Base-by-base conservation (phyloP, 306 rosid genomes). In the Prunus fruticosa region DNA sequence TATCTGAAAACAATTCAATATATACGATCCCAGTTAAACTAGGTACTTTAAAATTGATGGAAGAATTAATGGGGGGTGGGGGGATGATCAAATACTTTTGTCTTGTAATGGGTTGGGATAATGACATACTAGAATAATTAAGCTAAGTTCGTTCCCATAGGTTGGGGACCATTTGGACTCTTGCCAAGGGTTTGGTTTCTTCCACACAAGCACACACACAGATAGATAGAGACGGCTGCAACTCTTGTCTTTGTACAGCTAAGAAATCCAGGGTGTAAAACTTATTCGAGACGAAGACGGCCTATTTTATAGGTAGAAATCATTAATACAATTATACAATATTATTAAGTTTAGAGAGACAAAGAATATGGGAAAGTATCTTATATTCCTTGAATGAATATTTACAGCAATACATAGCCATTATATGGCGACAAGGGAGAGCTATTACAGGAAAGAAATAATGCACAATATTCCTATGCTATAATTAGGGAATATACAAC, bases 201-300 rank as follows among this genome's bases (percentile, higher is more conserved):
- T 72, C 78, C 82, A 70, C 62, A 60, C 38, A 38, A 38, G 43
- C 43, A 38, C 43, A 38, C 23, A 60, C 65, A 60, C 0, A 60
- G 65, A 60, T 60, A 13, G 12, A 69, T 28, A 74, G 61, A 77
- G 78, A 61, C 5, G 66, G 85, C 81, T 80, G 82, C 82, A 25
- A 54, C 79, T 71, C 83, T 38, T 38, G 9, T 27, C 15, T 3
- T 80, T 64, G 32, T 87, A 84, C 90, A 86, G 91, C 90, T 87
- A 84, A 89, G 83, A 64, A 72, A 45, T 78, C 84, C 89, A 89
- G 86, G 82, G 81, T 83, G 89, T 71, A 84, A 79, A 19, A 72
- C 73, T 76, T 2, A 38, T 41, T 53, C 74, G 65, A 74, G 73
- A 74, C 70, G 86, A 62, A 62, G 78, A 77, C 76, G 51, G 58